Evolutionary conservation across 768 basidiomycete genomes (phyloP), one percentile per base, ranked within the genome.

Genomic region (Rhodotorula kratochvilovae): DNA sequence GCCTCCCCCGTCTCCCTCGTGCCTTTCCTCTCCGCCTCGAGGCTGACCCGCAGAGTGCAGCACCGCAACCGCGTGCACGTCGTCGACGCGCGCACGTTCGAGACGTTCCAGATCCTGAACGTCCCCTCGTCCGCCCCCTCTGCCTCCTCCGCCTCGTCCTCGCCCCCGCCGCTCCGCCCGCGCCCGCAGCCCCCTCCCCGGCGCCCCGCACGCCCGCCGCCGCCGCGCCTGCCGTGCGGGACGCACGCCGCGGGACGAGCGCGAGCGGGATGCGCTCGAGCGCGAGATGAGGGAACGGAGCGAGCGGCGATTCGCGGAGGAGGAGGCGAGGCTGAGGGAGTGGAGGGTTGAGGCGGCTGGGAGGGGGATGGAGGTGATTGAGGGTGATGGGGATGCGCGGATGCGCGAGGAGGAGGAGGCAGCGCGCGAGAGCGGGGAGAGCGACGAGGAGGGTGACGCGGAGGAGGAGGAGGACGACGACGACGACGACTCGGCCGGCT

Each of bases 81-180:
- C 67, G 83, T 95, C 60, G 93, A 96, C 77, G 91, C 92, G 7
- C 84, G 87, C 56, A 93, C 91, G 0, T 94, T 94, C 76, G 88
- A 91, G 48, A 16, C 33, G 5, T 53, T 33, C 48, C 74, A 75
- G 39, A 25, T 75, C 33, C 39, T 75, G 54, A 60, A 69, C 51
- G 67, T 74, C 29, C 73, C 73, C 2, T 25, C 35, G 29, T 21
- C 31, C 11, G 7, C 25, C 17, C 8, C 54, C 6, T 35, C 27
- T 12, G 5, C 23, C 4, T 23, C n/a, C 25, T 43, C 13, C 17
- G 27, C 21, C 25, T 48, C 5, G 17, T 6, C 48, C 2, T 17
- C 35, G 17, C 50, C 54, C 2, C 42, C 68, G 0, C 48, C 58
- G 1, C 50, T 54, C 31, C 57, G 57, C 16, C 65, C 65, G 3